These are phyloP conservation scores for Candida albicans DNA, from an alignment of 1,139 yeast species.

Conservation along the genomic window DNA sequence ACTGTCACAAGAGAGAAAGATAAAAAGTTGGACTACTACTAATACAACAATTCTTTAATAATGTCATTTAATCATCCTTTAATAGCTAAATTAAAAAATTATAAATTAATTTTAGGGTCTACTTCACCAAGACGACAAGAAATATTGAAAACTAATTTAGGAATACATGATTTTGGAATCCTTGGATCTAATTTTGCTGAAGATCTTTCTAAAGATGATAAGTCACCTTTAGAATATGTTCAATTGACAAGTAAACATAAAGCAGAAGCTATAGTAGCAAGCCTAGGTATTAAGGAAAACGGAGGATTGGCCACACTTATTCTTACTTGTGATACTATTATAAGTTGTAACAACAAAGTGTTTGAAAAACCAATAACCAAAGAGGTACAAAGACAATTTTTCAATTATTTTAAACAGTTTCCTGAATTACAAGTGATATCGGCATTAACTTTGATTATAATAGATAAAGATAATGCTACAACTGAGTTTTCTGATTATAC, in stretches of 20 bases:
- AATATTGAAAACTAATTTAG: constrained; percentile 60
- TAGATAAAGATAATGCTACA: constrained; percentile 22
- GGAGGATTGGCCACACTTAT: constrained; percentile 24
- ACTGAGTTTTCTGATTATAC: constrained; percentile 7
- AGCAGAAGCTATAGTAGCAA: constrained; percentile 54
- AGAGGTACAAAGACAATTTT: constrained; percentile 45
- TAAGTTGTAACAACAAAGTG: constrained; percentile 59
- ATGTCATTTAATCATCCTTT: constrained; percentile 22
- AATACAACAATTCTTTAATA: too few species aligned
- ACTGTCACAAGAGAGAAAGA: too few species aligned
- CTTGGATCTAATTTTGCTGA: constrained; percentile 70
- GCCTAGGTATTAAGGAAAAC: too few species aligned
- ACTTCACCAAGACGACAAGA: constrained; percentile 79
- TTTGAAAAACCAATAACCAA: constrained; percentile 74
- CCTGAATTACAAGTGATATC: constrained; percentile 61
- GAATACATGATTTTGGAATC: constrained; percentile 45
- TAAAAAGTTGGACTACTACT: too few species aligned
- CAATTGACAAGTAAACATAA: constrained; percentile 67
- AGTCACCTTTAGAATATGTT: constrained; percentile 64
- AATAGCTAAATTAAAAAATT: constrained; percentile 24
- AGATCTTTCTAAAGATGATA: constrained; percentile 55
- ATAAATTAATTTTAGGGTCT: constrained; percentile 68
- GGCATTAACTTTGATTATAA: constrained; percentile 59
- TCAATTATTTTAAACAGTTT: constrained; percentile 42
- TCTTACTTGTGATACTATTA: constrained; percentile 83